Conservation (phyloP, 2,329 filamentous ascomycete genomes). For the Fusarium sp. region DNA sequence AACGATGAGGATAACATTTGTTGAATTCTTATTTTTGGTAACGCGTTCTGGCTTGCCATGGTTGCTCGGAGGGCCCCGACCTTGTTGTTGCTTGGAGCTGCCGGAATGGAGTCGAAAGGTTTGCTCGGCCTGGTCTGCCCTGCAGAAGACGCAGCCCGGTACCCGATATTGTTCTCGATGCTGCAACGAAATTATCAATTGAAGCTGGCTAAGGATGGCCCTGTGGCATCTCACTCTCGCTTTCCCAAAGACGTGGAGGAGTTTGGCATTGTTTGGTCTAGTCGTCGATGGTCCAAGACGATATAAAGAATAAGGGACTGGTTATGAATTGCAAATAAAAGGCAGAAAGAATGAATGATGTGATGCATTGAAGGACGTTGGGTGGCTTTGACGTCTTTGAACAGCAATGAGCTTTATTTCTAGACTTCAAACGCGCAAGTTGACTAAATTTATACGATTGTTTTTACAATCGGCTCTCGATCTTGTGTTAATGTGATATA, state of each 20-base stretch:
- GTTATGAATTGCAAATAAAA: slow-evolving; percentile 34
- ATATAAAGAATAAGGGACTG: slow-evolving; percentile 42
- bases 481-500: neutral
- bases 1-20: slow-evolving; percentile 41
- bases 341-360: slow-evolving; percentile 35
- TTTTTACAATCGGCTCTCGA: neutral
- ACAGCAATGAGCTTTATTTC: slow-evolving; percentile 27
- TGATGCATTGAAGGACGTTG: slow-evolving; percentile 27
- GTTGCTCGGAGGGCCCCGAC: slow-evolving; percentile 37
- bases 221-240: slow-evolving; percentile 44
- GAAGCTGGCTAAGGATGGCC: slow-evolving; percentile 45
- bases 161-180: slow-evolving; percentile 43
- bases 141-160: slow-evolving; percentile 36
- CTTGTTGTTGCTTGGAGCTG: slow-evolving; percentile 37
- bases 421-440: slow-evolving; percentile 41
- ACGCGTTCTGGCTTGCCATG: slow-evolving; percentile 43
- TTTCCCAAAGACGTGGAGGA: slow-evolving; percentile 42
- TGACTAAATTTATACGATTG: slow-evolving; percentile 25
- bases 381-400: slow-evolving; percentile 22
- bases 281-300: slow-evolving; percentile 40
- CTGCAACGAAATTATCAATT: slow-evolving; percentile 47
- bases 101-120: slow-evolving; percentile 43
- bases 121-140: slow-evolving; percentile 31
- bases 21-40: slow-evolving; percentile 42
- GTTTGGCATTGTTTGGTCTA: slow-evolving; percentile 39